Conservation (phyloP, 805 yeast species). For the Nakazawaea molendinolei region DNA sequence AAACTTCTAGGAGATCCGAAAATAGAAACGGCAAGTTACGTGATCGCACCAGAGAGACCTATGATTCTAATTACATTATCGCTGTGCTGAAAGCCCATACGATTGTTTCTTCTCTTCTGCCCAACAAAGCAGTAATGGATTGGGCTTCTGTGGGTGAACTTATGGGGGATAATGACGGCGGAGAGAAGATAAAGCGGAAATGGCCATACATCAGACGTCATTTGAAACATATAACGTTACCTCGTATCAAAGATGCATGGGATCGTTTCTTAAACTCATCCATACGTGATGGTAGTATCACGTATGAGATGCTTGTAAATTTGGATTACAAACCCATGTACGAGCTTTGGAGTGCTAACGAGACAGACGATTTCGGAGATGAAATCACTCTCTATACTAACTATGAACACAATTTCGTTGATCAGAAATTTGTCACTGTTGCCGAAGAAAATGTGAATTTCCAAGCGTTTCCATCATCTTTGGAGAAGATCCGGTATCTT, state of each 20-base stretch:
- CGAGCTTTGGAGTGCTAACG: conserved; percentile 59
- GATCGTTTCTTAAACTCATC: conserved; percentile 56
- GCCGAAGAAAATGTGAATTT: conserved; percentile 29
- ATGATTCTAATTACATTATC: conserved; percentile 31
- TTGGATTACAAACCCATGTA: conserved; percentile 47
- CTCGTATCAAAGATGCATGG: conserved; percentile 51
- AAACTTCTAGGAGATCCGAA: background rate
- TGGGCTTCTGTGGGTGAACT: conserved; percentile 55
- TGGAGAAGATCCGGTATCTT: conserved; percentile 45
- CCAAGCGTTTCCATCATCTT: conserved; percentile 60
- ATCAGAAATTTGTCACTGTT: conserved; percentile 33
- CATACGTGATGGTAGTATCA: conserved; percentile 47
- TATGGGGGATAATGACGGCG: conserved; percentile 31
- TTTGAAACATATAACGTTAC: conserved; percentile 54
- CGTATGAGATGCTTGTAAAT: conserved; percentile 41
- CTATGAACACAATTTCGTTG: conserved; percentile 40
- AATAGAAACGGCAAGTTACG: conserved; percentile 12
- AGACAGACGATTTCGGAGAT: conserved; percentile 19
- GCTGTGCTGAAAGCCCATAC: conserved; percentile 58
- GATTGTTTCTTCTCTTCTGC: conserved; percentile 54
- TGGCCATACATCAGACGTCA: conserved; percentile 8
- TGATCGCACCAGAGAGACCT: background rate
- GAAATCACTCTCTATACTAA: conserved; percentile 32
- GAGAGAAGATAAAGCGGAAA: conserved; percentile 2
- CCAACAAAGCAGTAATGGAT: conserved; percentile 43